Percentiles rank a stretch among this genome's conserved stretches.
Conservation (phyloP, 2,329 filamentous ascomycete species). For the Curvularia spicifera region DNA sequence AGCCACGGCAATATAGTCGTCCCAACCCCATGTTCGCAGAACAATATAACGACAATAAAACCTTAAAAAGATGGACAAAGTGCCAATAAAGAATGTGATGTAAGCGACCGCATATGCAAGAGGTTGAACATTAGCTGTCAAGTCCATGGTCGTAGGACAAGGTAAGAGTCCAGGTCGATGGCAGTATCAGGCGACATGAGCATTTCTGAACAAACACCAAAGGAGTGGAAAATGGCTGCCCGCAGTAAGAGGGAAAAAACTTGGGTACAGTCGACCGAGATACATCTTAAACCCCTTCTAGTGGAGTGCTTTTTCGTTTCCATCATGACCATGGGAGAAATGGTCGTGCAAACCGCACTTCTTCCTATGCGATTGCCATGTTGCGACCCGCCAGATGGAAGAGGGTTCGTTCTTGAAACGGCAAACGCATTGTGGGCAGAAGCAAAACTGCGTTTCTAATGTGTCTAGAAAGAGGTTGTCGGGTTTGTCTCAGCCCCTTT, state of each 20-base stretch:
- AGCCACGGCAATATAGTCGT: constrained; percentile 7
- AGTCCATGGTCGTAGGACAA: background rate
- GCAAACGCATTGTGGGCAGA: background rate
- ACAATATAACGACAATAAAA: constrained; percentile 10
- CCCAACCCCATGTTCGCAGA: constrained; percentile 11
- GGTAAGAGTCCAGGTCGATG: background rate
- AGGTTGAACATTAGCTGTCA: background rate
- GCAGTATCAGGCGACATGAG: background rate
- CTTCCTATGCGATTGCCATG: background rate
- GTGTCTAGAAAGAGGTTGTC: background rate
- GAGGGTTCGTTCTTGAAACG: background rate
- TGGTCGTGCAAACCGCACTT: background rate
- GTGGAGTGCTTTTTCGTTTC: background rate
- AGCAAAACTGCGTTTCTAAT: constrained; percentile 1
- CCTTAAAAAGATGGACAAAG: constrained; percentile 4
- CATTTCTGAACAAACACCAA: background rate
- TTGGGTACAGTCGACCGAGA: background rate
- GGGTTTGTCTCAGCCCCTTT: background rate
- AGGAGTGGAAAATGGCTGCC: constrained; percentile 1
- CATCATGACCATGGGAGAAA: background rate
- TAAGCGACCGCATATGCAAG: constrained; percentile 6
- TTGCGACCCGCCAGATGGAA: background rate
- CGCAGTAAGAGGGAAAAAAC: background rate
- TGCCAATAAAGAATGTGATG: constrained; percentile 1
- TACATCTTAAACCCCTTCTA: background rate